A percentile compares a stretch with the other conserved stretches of the same genome.
Evolutionary conservation across 306 rosid species (phyloP).

Genomic region (Vigna reflexopilosa): DNA sequence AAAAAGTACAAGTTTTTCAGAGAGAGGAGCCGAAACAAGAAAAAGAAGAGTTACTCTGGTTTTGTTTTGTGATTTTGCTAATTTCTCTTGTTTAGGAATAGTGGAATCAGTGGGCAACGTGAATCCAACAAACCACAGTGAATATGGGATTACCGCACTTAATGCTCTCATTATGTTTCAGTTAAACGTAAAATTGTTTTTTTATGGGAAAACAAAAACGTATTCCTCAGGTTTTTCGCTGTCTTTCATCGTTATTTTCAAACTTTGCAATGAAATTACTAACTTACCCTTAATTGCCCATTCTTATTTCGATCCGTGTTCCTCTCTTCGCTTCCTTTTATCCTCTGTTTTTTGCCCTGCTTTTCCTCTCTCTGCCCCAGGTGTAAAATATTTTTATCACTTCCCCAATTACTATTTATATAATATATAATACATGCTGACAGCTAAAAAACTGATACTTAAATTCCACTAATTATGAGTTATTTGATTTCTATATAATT

Average conservation of each 20-base stretch:
- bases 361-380: background rate
- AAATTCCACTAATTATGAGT: too few relatives aligned
- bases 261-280: slow-evolving; percentile 25
- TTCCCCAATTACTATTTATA: background rate
- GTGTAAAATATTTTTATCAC: background rate
- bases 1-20: slow-evolving; percentile 35
- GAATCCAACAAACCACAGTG: background rate
- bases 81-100: slow-evolving; percentile 13
- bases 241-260: slow-evolving; percentile 49
- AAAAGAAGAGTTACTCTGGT: background rate
- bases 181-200: slow-evolving; percentile 9
- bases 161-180: slow-evolving; percentile 27
- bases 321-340: background rate
- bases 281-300: slow-evolving; percentile 42
- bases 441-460: too few relatives aligned
- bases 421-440: too few relatives aligned
- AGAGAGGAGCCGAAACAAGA: slow-evolving; percentile 28
- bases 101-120: slow-evolving; percentile 23
- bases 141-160: slow-evolving; percentile 2
- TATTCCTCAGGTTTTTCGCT: slow-evolving; percentile 48
- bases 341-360: background rate
- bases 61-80: background rate
- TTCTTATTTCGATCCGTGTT: background rate
- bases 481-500: too few relatives aligned
- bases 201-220: slow-evolving; percentile 27